These are phyloP conservation scores for Penicillium expansum DNA, from an alignment of 2,329 filamentous ascomycete species.

Conservation along the genomic window DNA sequence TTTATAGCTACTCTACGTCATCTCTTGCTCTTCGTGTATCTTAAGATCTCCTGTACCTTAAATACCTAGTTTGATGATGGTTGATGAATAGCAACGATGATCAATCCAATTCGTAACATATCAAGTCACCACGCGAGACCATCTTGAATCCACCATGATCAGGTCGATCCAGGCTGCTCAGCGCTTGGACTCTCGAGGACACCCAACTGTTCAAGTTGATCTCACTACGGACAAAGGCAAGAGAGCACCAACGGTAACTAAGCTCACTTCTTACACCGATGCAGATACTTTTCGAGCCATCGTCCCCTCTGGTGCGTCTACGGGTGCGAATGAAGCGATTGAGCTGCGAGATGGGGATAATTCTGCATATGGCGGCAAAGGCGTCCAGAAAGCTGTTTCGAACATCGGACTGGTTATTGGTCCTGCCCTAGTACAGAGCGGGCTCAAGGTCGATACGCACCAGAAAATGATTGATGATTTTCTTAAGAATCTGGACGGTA, in stretches of 20 bases:
- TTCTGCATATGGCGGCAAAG: neutral
- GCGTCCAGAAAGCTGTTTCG: neutral
- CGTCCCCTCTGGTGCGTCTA: neutral
- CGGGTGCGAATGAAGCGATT: neutral
- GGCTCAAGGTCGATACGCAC: neutral
- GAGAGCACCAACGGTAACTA: too few species aligned
- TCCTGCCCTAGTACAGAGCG: neutral
- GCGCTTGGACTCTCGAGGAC: neutral
- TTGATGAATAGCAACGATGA: neutral
- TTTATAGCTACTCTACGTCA: neutral
- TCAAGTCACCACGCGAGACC: neutral
- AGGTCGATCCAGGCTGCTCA: neutral
- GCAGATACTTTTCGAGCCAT: neutral
- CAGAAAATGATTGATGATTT: neutral
- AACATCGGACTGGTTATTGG: neutral
- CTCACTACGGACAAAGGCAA: neutral
- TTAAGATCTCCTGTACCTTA: neutral
- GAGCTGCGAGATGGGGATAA: neutral
- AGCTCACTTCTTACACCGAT: neutral
- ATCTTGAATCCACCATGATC: neutral
- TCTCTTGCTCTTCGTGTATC: neutral
- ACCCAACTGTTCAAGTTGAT: neutral
- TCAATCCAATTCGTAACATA: too few species aligned
- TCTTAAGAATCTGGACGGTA: neutral
- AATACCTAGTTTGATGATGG: neutral